Evolutionary conservation across 768 basidiomycete genomes (phyloP).

Genomic region (Pleurotus salmoneostramineus): DNA sequence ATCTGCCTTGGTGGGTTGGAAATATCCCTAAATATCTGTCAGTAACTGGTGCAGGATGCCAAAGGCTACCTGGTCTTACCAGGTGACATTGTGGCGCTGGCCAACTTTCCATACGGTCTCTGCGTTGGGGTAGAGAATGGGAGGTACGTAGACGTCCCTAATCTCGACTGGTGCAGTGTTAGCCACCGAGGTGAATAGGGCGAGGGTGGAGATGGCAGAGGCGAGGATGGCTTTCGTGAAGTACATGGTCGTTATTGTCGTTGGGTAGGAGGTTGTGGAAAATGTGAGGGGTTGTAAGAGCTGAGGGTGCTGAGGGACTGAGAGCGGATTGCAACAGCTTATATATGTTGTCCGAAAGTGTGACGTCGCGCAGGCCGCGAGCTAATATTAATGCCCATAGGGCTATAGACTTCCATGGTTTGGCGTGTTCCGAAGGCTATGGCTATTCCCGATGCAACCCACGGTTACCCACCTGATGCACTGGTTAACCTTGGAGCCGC

Average conservation of each 20-base stretch:
- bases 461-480: neutral
- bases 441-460: neutral
- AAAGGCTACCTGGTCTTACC: constrained; percentile 26
- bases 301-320: neutral
- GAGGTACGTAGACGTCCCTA: constrained; percentile 49
- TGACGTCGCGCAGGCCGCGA: constrained; percentile 6
- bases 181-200: constrained; percentile 21
- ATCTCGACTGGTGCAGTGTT: constrained; percentile 24
- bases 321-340: neutral
- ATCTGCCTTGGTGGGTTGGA: constrained; percentile 38
- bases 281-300: neutral
- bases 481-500: neutral
- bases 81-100: constrained; percentile 34
- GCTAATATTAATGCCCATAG: neutral
- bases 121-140: constrained; percentile 30
- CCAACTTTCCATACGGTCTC: constrained; percentile 39
- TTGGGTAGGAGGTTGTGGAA: neutral
- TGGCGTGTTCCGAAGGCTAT: constrained; percentile 2
- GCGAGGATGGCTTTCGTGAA: constrained; percentile 12
- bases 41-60: constrained; percentile 6
- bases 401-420: neutral
- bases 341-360: neutral
- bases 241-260: neutral
- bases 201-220: constrained; percentile 11
- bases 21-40: constrained; percentile 27